Base-by-base conservation (phyloP, 805 yeast species). In the Lachancea kluyveri region DNA sequence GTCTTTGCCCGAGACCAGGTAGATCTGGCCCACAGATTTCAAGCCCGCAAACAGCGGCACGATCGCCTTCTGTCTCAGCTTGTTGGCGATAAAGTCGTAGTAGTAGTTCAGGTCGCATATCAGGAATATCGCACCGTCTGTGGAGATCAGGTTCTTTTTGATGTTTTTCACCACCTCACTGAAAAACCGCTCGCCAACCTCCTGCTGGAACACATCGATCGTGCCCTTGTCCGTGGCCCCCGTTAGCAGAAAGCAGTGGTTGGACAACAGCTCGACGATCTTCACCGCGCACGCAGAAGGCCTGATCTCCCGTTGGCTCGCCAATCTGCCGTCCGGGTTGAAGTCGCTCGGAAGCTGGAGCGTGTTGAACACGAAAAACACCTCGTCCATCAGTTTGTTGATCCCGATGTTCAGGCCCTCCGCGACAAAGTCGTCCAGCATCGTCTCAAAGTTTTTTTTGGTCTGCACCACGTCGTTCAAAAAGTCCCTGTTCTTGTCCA, bases 351-450 rank as follows among this genome's bases (percentile, higher is more conserved):
- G 77, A 3, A 70, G 56, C 43, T 79, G 81, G 19, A 65, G 60
- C 0, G 77, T 69, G 24, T 67, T 63, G 40, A 70, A 74, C 3
- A 74, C 65, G 40, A 69, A 70, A 32, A 81, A 84, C 12, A 88
- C 74, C 51, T 90, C 95, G 44, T 74, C 80, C 58, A 87, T 77
- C 22, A 92, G 66, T 7, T 87, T 88, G 39, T 84, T 94, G 20
- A 92, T 86, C 24, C 96, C 95, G n/a, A 82, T 72, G 47, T 86
- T 88, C 18, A 92, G 66, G 0, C 98, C 98, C 48, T 82, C 83
- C 0, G 97, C 98, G 12, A 92, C 96, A 50, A 71, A 80, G 33
- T 77, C 84, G 56, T 92, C 98, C 8, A 92, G 70, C 59, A 76
- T 64, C 6, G 74, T 74, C 50, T 92, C 98, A 39, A 92, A 73